phyloP scores from a whole-genome alignment of 495 filamentous ascomycete species.

The Paragyromitra xinjiangensis region DNA sequence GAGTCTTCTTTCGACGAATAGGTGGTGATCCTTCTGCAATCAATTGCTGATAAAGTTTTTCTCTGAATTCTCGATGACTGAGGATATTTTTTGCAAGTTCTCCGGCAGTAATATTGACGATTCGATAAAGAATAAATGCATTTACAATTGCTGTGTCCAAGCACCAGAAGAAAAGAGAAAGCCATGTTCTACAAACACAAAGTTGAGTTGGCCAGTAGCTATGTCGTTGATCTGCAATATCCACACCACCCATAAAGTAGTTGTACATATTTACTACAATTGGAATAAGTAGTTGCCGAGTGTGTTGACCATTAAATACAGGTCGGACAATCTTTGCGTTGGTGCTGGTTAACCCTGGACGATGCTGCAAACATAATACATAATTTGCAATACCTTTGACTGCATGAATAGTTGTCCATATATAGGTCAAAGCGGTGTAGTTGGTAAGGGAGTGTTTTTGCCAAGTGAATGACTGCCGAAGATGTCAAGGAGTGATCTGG shows the following conservation, averaged over 20 bases:
- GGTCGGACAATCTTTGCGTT: not conserved
- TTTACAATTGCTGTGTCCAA: constrained; percentile 47
- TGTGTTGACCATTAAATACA: not conserved
- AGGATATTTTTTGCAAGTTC: not conserved
- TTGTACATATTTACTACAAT: constrained; percentile 29
- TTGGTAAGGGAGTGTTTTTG: not conserved
- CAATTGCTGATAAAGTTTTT: not conserved
- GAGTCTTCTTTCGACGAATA: too few species aligned
- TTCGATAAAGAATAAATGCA: constrained; percentile 2
- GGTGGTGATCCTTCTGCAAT: not conserved
- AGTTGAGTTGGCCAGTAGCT: constrained; percentile 50
- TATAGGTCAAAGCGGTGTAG: not conserved
- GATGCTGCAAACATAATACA: constrained; percentile 25
- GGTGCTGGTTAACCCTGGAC: not conserved
- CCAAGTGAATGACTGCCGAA: constrained; percentile 8
- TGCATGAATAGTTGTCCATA: not conserved
- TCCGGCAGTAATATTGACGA: not conserved
- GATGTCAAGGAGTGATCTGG: not conserved
- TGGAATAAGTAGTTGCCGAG: not conserved
- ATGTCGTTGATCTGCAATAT: constrained; percentile 52
- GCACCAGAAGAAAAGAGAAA: constrained; percentile 52
- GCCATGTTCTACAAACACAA: constrained; percentile 35
- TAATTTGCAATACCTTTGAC: not conserved
- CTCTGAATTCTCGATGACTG: not conserved
- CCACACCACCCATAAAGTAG: constrained; percentile 46